Percentiles rank a stretch among this genome's conserved stretches.
Conservation (phyloP, 768 basidiomycete genomes). For the Tricholoma terreum region DNA sequence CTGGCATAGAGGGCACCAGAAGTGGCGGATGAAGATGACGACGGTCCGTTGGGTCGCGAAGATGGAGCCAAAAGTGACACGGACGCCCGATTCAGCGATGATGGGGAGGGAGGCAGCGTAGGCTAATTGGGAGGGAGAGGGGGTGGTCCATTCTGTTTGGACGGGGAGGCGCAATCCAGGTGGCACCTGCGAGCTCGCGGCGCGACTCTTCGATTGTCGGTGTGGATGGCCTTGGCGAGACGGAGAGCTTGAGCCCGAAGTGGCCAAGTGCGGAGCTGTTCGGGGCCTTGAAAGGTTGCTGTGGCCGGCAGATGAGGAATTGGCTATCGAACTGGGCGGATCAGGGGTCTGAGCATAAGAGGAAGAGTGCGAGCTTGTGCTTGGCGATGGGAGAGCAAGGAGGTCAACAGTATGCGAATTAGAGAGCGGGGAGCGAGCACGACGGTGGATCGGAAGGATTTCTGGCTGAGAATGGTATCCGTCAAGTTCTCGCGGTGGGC, state of each 20-base stretch:
- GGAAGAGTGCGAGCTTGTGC: not conserved
- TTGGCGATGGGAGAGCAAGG: conserved; percentile 1
- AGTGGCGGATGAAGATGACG: conserved; percentile 85
- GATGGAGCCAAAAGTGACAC: conserved; percentile 66
- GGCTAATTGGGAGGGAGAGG: conserved; percentile 53
- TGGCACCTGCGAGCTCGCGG: not conserved
- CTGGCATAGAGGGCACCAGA: conserved; percentile 85
- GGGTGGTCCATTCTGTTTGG: conserved; percentile 45
- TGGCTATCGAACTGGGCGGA: not conserved
- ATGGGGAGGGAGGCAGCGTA: conserved; percentile 63
- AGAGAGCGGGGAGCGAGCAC: not conserved
- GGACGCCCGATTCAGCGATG: conserved; percentile 62
- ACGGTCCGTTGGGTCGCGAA: conserved; percentile 55
- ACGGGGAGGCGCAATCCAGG: conserved; percentile 1
- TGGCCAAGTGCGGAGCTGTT: not conserved
- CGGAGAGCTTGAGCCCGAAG: not conserved
- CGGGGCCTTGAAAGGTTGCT: not conserved
- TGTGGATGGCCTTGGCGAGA: not conserved
- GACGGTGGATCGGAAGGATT: not conserved
- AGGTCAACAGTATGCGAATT: not conserved
- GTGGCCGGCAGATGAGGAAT: not conserved
- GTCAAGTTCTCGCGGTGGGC: not conserved
- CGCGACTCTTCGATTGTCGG: not conserved
- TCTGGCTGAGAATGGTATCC: not conserved
- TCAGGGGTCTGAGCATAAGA: not conserved